phyloP scores from a whole-genome alignment of 2,329 filamentous ascomycete species.

The Ceratocystis ficicola region DNA sequence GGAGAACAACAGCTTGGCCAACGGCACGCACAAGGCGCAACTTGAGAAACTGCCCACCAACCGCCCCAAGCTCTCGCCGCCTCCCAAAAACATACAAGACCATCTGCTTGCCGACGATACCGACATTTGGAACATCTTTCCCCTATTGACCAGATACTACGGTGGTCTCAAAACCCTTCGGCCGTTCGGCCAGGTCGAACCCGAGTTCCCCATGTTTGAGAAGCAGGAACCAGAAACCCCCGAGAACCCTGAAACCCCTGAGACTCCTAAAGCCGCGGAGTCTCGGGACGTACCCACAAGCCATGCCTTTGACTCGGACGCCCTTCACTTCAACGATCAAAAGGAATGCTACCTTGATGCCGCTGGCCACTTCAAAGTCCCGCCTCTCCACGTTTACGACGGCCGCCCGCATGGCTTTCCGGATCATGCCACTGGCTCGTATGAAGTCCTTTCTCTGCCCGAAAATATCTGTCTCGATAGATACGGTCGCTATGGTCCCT shows the following conservation, averaged over 20 bases:
- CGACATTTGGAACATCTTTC: conserved; percentile 65
- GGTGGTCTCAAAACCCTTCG: conserved; percentile 69
- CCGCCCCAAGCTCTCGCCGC: not conserved
- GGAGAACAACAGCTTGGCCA: conserved; percentile 52
- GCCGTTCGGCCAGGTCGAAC: conserved; percentile 50
- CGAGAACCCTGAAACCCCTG: conserved; percentile 8
- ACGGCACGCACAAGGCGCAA: conserved; percentile 32
- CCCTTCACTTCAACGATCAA: conserved; percentile 49
- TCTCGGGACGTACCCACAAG: conserved; percentile 9
- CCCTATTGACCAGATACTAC: conserved; percentile 78
- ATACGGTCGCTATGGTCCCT: conserved; percentile 76
- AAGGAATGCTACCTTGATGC: conserved; percentile 69
- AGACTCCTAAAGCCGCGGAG: not conserved
- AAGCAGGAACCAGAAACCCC: conserved; percentile 38
- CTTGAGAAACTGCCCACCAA: conserved; percentile 38
- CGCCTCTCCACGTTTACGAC: conserved; percentile 58
- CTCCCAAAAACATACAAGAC: not conserved
- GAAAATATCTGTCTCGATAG: conserved; percentile 89
- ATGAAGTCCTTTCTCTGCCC: conserved; percentile 63
- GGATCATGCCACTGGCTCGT: conserved; percentile 73
- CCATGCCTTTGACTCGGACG: conserved; percentile 34
- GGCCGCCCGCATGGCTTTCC: conserved; percentile 78
- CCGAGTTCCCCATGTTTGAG: conserved; percentile 64
- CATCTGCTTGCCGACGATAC: not conserved
- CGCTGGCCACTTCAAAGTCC: conserved; percentile 52